Evolutionary conservation across 805 yeast genomes (phyloP).

Genomic region (Monosporozyma siamensis): DNA sequence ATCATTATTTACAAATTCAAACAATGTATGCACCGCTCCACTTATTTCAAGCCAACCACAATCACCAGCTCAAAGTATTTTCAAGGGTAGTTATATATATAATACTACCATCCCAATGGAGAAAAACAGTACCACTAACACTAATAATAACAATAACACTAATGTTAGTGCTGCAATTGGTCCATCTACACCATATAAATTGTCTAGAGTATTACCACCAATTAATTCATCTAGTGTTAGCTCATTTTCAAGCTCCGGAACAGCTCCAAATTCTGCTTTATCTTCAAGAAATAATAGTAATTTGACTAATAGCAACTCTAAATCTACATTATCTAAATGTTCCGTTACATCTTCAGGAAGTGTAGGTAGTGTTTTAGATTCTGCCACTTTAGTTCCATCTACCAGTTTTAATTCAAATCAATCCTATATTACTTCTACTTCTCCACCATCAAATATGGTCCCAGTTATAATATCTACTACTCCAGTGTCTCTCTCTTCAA

Average conservation of each 20-base stretch:
- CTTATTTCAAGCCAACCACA: too few relatives aligned
- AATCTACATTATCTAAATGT: not conserved
- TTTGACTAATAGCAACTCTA: not conserved
- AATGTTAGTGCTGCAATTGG: too few relatives aligned
- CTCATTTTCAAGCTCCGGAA: not conserved
- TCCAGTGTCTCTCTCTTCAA: not conserved
- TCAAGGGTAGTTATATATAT: not conserved
- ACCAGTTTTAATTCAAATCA: not conserved
- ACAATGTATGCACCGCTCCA: too few relatives aligned
- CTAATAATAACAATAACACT: too few relatives aligned
- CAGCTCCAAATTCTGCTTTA: not conserved
- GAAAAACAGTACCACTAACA: not conserved
- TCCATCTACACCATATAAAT: not conserved
- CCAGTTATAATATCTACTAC: not conserved
- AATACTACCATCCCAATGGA: not conserved
- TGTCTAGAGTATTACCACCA: slow-evolving; percentile 3
- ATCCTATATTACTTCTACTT: not conserved
- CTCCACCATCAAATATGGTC: not conserved
- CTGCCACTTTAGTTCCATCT: not conserved
- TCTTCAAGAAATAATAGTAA: not conserved
- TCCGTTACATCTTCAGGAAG: not conserved
- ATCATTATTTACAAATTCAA: too few relatives aligned
- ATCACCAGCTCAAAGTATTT: not conserved
- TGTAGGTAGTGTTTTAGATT: not conserved
- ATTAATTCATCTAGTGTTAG: not conserved